Conservation (phyloP, 192 early-diverging fungal species). For the Mortierella claussenii region DNA sequence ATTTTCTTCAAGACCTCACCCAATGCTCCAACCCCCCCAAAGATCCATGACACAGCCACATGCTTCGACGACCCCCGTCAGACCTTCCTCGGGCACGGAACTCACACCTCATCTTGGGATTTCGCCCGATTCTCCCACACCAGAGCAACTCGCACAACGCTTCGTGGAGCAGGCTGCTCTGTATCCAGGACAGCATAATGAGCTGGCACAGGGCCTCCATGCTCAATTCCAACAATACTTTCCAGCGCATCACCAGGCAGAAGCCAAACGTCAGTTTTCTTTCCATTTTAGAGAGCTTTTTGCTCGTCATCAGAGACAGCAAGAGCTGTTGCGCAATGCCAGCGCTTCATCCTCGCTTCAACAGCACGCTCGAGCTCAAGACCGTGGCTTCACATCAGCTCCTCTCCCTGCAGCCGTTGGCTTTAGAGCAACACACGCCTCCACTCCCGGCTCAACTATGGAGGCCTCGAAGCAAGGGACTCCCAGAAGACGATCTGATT, state of each 20-base stretch:
- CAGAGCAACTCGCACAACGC: conserved; percentile 45
- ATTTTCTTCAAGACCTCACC: conserved; percentile 9
- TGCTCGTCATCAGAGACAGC: conserved; percentile 42
- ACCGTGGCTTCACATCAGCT: not conserved
- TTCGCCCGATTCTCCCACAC: conserved; percentile 38
- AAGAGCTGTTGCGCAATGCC: conserved; percentile 26
- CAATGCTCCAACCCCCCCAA: conserved; percentile 11
- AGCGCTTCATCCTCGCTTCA: conserved; percentile 6
- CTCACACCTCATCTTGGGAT: conserved; percentile 32
- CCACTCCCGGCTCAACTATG: not conserved
- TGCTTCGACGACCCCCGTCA: conserved; percentile 21
- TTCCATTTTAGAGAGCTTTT: conserved; percentile 39
- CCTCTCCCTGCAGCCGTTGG: not conserved
- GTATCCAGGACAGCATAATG: conserved; percentile 45
- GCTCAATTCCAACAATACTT: conserved; percentile 49
- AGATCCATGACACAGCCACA: conserved; percentile 31
- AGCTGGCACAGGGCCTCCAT: conserved; percentile 35
- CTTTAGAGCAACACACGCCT: not conserved
- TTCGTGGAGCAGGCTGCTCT: conserved; percentile 49
- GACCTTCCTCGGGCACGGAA: not conserved
- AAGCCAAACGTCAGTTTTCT: conserved; percentile 46
- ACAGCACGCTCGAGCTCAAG: not conserved
- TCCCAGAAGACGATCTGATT: conserved; percentile 31
- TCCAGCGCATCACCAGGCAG: conserved; percentile 38
- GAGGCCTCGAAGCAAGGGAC: conserved; percentile 26